Evolutionary conservation across 306 rosid species (phyloP), one percentile per base, ranked within the genome.

Genomic region (Fragaria nilgerrensis): DNA sequence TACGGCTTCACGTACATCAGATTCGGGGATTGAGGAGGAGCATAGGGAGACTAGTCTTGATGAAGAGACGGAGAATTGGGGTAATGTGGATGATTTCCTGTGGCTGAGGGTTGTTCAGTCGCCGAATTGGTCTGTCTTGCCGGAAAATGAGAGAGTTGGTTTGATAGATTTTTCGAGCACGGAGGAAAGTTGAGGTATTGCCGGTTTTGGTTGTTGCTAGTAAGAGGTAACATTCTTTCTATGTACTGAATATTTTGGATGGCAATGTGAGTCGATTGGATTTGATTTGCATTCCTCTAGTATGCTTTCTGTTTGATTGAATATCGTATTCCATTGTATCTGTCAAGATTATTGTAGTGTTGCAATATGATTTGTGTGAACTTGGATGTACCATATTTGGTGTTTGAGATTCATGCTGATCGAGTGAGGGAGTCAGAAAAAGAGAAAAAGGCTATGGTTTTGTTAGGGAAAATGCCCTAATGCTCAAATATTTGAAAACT

Each of bases 51-150:
- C 98, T 3, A 82, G 65, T 56, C 93, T 94, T 2, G 82, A 78
- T 45, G 86, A 63, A 13, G 95, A 94, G 82, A 92, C 92, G 0
- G 91, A 93, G 43, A 90, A 87, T 63, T 95, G 98, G 97, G 91
- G 77, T 43, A 89, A 88, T 85, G 97, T 95, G 41, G 98, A 95
- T 81, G 98, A 92, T 80, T 95, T 95, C 76, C 37, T 72, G 69
- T 95, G 98, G 98, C 68, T 95, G 69, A 86, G 91, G 0, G 96
- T 90, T 0, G 85, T 88, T 66, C 98, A 89, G 73, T 89, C 93
- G 7, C 97, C 98, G 1, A 95, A 95, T 76, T 90, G 98, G 98
- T 87, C 90, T 0, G 56, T 95, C 78, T 82, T 95, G 84, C 87
- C 88, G 0, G 92, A 88, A 86, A 80, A 78, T 77, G 96, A 92